Evolutionary conservation across 2,329 filamentous ascomycete species (phyloP).

Genomic region (Fusarium pilosicola): DNA sequence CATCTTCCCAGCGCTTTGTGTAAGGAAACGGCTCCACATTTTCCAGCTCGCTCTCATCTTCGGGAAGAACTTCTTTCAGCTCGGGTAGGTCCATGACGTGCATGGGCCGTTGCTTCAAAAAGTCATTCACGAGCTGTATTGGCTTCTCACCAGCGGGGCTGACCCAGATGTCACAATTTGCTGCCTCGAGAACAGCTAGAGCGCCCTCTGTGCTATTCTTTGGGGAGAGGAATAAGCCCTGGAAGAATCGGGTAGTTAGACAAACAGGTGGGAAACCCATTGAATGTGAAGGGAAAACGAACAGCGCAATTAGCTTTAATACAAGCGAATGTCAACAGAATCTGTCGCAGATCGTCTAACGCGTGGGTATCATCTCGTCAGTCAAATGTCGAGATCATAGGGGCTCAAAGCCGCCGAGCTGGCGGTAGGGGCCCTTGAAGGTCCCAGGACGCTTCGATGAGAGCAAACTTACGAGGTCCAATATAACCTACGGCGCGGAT

Average conservation of each 20-base stretch:
- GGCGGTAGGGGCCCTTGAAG: fast-evolving
- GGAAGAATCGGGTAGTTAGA: neutral
- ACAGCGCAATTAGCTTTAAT: slow-evolving; percentile 50
- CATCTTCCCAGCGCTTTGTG: slow-evolving; percentile 48
- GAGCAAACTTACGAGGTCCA: slow-evolving; percentile 45
- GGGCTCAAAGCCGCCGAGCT: neutral
- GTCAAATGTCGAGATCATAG: neutral
- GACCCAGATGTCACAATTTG: slow-evolving; percentile 47
- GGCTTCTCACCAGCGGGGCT: slow-evolving; percentile 28
- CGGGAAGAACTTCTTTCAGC: slow-evolving; percentile 43
- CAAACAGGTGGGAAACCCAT: no score
- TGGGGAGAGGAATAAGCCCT: slow-evolving; percentile 49
- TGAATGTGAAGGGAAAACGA: neutral
- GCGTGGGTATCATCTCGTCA: neutral
- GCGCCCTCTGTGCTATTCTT: slow-evolving; percentile 49
- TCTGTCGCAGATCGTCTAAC: slow-evolving; percentile 46
- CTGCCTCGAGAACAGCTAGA: slow-evolving; percentile 46
- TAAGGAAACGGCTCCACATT: slow-evolving; percentile 42
- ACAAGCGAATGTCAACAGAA: slow-evolving; percentile 45
- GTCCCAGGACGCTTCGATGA: fast-evolving
- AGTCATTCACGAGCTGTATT: slow-evolving; percentile 33
- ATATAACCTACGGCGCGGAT: slow-evolving; percentile 46
- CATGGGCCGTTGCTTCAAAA: slow-evolving; percentile 41
- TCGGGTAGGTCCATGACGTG: slow-evolving; percentile 43
- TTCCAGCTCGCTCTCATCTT: slow-evolving; percentile 3